Evolutionary conservation across 805 yeast genomes (phyloP), one percentile per base, ranked within the genome.

Genomic region (Pichia californica): DNA sequence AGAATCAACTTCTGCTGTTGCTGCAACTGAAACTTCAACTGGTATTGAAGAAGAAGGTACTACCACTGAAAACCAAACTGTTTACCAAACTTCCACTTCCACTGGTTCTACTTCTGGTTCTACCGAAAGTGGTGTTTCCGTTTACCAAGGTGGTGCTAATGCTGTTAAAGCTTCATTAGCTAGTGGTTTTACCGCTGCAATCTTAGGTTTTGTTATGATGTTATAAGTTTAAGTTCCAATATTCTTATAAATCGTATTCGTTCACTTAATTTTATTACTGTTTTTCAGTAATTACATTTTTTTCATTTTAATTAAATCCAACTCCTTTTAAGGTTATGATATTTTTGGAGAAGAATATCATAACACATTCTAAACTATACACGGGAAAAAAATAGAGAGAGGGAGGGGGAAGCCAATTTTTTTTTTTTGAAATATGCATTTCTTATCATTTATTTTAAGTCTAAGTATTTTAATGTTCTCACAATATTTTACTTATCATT

Each of bases 101-200:
- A 15, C 28, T 4, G 30, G 38, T 35, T 5, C 31, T 11, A 13
- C 45, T 21, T 21, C 25, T 21, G 25, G 25, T 21, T 21, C 25
- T 16, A 42, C 44, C 7, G 44, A 43, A 15, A 25, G 31, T 4
- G 23, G 39, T n/a, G 44, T 46, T 10, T 41, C 48, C 5, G 45
- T 51, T 11, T 47, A 46, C 11, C 41, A 45, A 27, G 56, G 47
- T 38, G 51, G 53, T 25, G 51, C 45, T 19, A 46, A 18, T 29
- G 20, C 25, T 13, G 15, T 13, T 18, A 27, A 29, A 26, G 23
- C 31, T 11, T 11, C 38, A 23, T 5, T n/a, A n/a, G 10, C 30
- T 14, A 27, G 53, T 30, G 49, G 40, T 32, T 25, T 37, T 11
- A 23, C 36, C 8, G 27, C 29, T 27, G 37, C 38, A 30, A 18